Base-by-base conservation (phyloP, 192 early-diverging fungal species). In the Dissophora globulifera region DNA sequence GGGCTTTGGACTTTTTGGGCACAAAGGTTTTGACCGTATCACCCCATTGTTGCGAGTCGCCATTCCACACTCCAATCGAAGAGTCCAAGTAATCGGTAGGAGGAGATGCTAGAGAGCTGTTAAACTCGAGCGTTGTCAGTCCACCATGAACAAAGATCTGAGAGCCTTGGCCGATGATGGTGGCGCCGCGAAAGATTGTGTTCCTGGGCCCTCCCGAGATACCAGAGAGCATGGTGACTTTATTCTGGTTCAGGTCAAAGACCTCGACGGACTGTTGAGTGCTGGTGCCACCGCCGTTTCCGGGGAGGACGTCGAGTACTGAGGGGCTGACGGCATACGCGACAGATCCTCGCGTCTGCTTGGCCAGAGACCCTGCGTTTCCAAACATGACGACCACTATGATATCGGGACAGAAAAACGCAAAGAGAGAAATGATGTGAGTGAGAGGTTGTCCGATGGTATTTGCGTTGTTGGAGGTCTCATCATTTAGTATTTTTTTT, bases 371-470 rank as follows among this genome's bases (percentile, higher is more conserved):
- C 4, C 58, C 63, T 13, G 42, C 22, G 30, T 76, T 76, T n/a
- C 72, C 72, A 76, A 76, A 76, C 72, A 76, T 76, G n/a, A 76
- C 64, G 30, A 76, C 33, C n/a, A 42, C 72, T 75, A 53, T n/a
- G n/a, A n/a, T n/a, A n/a, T n/a, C n/a, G n/a, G n/a, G n/a, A n/a
- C n/a, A n/a, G n/a, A n/a, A n/a, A n/a, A n/a, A n/a, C n/a, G n/a
- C n/a, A n/a, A n/a, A n/a, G n/a, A n/a, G n/a, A n/a, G n/a, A n/a
- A n/a, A n/a, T n/a, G n/a, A n/a, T n/a, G n/a, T n/a, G n/a, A n/a
- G n/a, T n/a, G n/a, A n/a, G n/a, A n/a, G n/a, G n/a, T n/a, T n/a
- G n/a, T n/a, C n/a, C n/a, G n/a, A n/a, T n/a, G n/a, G n/a, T n/a
- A n/a, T n/a, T n/a, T n/a, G n/a, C n/a, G n/a, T n/a, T n/a, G n/a